Percentiles rank a stretch among this genome's conserved stretches.
Conservation (phyloP, 306 rosid genomes). For the Gleditsia sinensis region DNA sequence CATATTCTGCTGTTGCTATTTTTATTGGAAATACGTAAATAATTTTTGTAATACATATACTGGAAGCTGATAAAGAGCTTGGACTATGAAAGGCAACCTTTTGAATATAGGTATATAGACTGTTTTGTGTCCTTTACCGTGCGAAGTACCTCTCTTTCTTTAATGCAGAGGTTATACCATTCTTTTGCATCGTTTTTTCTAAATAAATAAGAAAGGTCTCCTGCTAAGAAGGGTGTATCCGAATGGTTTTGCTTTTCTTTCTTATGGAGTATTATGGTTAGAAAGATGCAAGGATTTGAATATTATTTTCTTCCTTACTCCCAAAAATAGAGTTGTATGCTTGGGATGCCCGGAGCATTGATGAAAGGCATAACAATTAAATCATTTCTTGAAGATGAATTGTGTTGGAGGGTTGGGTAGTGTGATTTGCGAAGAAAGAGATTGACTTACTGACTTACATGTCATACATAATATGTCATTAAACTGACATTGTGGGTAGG, state of each 20-base stretch:
- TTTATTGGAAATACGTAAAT: neutral
- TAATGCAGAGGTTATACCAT: no score
- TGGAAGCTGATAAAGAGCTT: neutral
- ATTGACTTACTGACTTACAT: neutral
- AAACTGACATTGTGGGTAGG: slow-evolving; percentile 1
- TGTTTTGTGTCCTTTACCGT: no score
- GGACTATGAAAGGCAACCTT: neutral
- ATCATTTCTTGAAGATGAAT: neutral
- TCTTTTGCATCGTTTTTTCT: no score
- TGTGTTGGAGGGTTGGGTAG: neutral
- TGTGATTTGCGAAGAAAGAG: neutral
- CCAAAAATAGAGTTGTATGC: neutral
- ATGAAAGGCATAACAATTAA: neutral
- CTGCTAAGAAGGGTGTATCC: no score
- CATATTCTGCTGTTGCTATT: neutral
- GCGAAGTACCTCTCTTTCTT: no score
- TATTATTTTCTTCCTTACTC: neutral
- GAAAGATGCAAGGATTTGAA: neutral
- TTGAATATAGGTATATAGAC: neutral
- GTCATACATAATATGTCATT: neutral
- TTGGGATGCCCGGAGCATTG: neutral
- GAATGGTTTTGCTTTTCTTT: no score
- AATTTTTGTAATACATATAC: neutral
- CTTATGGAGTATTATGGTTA: no score
- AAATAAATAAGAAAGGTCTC: no score